These are phyloP conservation scores for Raffaelea arxii DNA, from an alignment of 2,329 filamentous ascomycete genomes.

Conservation along the genomic window DNA sequence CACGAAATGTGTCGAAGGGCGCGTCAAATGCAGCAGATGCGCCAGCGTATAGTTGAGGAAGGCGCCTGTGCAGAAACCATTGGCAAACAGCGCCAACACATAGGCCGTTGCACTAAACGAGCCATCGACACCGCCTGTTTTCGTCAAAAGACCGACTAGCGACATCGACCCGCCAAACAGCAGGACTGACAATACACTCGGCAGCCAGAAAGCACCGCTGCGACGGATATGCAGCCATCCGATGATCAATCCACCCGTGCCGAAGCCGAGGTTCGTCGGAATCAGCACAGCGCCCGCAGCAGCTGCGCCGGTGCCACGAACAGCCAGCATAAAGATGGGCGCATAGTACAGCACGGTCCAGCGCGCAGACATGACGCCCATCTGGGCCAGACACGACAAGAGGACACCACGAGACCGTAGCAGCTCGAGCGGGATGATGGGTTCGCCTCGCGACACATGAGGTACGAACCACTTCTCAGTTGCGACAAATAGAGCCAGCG, in stretches of 20 bases:
- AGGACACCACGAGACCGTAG: constrained; percentile 62
- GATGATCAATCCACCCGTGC: constrained; percentile 59
- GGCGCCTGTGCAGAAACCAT: constrained; percentile 64
- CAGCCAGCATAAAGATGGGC: constrained; percentile 69
- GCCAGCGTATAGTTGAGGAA: constrained; percentile 73
- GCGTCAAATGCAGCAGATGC: constrained; percentile 65
- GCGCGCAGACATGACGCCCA: constrained; percentile 70
- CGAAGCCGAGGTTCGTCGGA: constrained; percentile 75
- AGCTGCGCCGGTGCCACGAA: constrained; percentile 28
- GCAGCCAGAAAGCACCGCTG: constrained; percentile 61
- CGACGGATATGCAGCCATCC: constrained; percentile 69
- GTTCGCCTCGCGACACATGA: constrained; percentile 44
- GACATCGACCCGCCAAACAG: constrained; percentile 45
- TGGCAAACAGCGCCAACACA: constrained; percentile 52
- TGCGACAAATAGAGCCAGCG: constrained; percentile 43
- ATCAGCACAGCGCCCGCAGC: constrained; percentile 42
- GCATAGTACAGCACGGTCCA: constrained; percentile 77
- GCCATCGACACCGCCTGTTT: constrained; percentile 51
- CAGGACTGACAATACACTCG: constrained; percentile 48
- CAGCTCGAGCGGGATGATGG: constrained; percentile 64
- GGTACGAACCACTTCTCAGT: constrained; percentile 42
- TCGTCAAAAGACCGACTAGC: constrained; percentile 37
- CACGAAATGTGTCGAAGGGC: constrained; percentile 59
- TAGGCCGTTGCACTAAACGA: constrained; percentile 43
- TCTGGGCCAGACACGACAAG: constrained; percentile 62